Evolutionary conservation across 495 filamentous ascomycete genomes (phyloP).

Genomic region (Alectoria sarmentosa): DNA sequence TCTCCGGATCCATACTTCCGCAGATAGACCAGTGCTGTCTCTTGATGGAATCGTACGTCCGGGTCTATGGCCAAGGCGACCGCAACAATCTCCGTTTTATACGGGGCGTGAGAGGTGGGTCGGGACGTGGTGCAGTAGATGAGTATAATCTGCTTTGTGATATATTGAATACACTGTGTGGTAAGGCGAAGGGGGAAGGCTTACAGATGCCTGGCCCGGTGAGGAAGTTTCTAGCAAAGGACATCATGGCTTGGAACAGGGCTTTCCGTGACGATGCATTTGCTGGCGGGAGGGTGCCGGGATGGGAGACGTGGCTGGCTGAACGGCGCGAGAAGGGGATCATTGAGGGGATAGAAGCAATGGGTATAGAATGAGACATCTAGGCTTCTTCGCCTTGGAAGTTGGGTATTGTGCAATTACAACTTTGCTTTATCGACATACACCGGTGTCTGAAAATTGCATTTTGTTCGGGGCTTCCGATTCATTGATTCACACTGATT

Average conservation of each 20-base stretch:
- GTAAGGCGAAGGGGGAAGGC: background rate
- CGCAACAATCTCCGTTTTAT: conserved; percentile 1
- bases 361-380: background rate
- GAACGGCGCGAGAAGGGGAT: background rate
- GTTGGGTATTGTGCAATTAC: too few relatives aligned
- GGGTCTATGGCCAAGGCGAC: conserved; percentile 8
- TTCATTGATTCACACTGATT: too few relatives aligned
- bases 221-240: conserved; percentile 13
- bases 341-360: background rate
- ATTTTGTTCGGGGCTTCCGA: too few relatives aligned
- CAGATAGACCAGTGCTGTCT: conserved; percentile 17
- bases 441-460: too few relatives aligned
- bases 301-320: conserved; percentile 10
- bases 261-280: conserved; percentile 14
- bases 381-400: too few relatives aligned
- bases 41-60: conserved; percentile 7
- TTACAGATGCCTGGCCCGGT: background rate
- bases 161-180: background rate
- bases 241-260: conserved; percentile 10
- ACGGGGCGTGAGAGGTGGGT: background rate
- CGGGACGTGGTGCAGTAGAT: conserved; percentile 9
- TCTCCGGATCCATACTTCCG: conserved; percentile 2
- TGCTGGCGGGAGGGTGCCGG: conserved; percentile 12
- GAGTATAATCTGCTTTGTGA: conserved; percentile 17
- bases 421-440: too few relatives aligned